Evolutionary conservation across 805 yeast species (phyloP), one percentile per base, ranked within the genome.

Genomic region (Starmerella bombi): DNA sequence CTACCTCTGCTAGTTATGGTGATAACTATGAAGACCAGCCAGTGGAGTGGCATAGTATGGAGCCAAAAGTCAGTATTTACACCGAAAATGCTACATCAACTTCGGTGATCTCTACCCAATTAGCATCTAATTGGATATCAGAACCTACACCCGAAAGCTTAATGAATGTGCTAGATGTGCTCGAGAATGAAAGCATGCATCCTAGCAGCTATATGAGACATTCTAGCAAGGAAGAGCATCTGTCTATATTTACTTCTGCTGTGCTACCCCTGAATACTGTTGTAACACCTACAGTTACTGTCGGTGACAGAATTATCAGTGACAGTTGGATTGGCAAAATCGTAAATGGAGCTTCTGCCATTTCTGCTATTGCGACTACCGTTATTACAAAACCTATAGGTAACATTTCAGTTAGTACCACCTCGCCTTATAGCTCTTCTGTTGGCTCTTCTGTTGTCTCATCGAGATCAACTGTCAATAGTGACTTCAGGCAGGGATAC

Each of bases 1-100:
- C 37, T 18, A 27, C 47, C 10, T 21, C 37, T 3, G 32, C 45
- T 10, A 23, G 10, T 12, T n/a, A n/a, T n/a, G 32, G 32, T 16
- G 43, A 39, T n/a, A 35, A 34, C 21, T 18, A 18, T 6, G 46
- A 31, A 8, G 37, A 23, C 12, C 7, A 7, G 10, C 27, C 27
- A 8, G 27, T 23, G 27, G 10, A 23, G 10, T 23, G 27, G 27
- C 27, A 23, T 12, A 23, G 27, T 12, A 23, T 23, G 10, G 27
- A 23, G 12, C 27, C 27, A 8, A n/a, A n/a, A n/a, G n/a, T n/a
- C n/a, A n/a, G n/a, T n/a, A n/a, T n/a, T n/a, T n/a, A n/a, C n/a
- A n/a, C n/a, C n/a, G n/a, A n/a, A n/a, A n/a, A n/a, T n/a, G n/a
- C n/a, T n/a, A n/a, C n/a, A n/a, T n/a, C n/a, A n/a, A n/a, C n/a